Conservation (phyloP, 352 stramenopile genomes). For the Albugo laibachii region DNA sequence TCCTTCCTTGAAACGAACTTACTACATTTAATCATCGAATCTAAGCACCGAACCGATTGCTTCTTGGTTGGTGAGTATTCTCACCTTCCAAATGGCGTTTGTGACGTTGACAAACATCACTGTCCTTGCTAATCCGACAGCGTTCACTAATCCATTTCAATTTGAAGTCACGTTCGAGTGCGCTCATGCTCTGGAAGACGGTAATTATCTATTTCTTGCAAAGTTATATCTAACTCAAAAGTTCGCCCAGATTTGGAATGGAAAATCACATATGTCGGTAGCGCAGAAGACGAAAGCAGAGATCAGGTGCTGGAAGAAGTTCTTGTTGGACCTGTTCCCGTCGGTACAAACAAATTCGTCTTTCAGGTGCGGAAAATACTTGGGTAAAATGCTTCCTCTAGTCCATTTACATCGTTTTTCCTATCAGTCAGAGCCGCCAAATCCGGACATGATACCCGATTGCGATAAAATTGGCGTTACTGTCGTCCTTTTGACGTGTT, state of each 20-base stretch:
- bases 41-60: no score
- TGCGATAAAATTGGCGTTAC: constrained; percentile 97
- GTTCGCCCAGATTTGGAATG: constrained; percentile 89
- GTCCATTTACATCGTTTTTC: not conserved
- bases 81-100: constrained; percentile 38
- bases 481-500: constrained; percentile 96
- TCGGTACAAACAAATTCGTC: constrained; percentile 98
- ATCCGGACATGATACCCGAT: constrained; percentile 81
- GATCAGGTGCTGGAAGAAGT: constrained; percentile 98
- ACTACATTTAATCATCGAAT: no score
- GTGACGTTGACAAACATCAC: constrained; percentile 85
- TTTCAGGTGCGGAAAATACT: constrained; percentile 37
- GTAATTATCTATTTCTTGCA: constrained; percentile 13
- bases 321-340: constrained; percentile 93
- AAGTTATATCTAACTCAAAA: not conserved
- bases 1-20: not conserved
- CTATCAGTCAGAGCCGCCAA: constrained; percentile 82
- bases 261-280: constrained; percentile 98
- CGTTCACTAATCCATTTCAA: constrained; percentile 96
- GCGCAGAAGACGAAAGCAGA: constrained; percentile 85
- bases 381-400: not conserved
- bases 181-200: constrained; percentile 88
- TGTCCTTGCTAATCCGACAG: constrained; percentile 96
- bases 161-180: constrained; percentile 99
- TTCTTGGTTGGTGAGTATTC: no score